These are phyloP conservation scores for Metrosideros polymorpha DNA, from an alignment of 441 rosid genomes.

Conservation along the genomic window DNA sequence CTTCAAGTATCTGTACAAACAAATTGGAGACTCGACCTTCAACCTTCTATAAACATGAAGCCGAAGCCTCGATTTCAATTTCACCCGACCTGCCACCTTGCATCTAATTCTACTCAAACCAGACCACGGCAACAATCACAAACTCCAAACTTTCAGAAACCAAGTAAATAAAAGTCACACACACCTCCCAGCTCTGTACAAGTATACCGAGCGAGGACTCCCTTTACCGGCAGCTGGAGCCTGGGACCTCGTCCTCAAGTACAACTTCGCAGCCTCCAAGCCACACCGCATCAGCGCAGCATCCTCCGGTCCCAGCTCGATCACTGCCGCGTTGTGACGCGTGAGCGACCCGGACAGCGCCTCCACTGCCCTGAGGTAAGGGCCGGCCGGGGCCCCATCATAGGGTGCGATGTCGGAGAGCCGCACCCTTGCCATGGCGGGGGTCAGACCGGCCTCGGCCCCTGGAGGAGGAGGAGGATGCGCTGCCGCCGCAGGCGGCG, in stretches of 20 bases:
- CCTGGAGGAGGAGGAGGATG: conserved; percentile 7
- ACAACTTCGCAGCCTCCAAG: conserved; percentile 69
- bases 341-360: conserved; percentile 67
- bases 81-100: background rate
- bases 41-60: background rate
- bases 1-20: background rate
- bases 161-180: background rate
- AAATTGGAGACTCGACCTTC: background rate
- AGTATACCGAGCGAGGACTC: conserved; percentile 48
- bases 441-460: conserved; percentile 18
- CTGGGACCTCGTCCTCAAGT: conserved; percentile 46
- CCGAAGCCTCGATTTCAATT: background rate
- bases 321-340: conserved; percentile 75
- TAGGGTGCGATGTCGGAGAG: conserved; percentile 58
- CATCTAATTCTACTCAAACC: background rate
- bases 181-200: conserved; percentile 92
- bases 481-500: conserved; percentile 25
- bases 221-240: background rate
- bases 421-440: conserved; percentile 47
- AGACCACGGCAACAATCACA: background rate
- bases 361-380: conserved; percentile 69
- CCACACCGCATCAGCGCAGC: conserved; percentile 72
- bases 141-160: background rate
- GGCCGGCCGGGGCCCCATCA: conserved; percentile 63
- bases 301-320: conserved; percentile 70